Evolutionary conservation across 169 alveolate species (phyloP), one percentile per base, ranked within the genome.

Genomic region (Theileria sp.): DNA sequence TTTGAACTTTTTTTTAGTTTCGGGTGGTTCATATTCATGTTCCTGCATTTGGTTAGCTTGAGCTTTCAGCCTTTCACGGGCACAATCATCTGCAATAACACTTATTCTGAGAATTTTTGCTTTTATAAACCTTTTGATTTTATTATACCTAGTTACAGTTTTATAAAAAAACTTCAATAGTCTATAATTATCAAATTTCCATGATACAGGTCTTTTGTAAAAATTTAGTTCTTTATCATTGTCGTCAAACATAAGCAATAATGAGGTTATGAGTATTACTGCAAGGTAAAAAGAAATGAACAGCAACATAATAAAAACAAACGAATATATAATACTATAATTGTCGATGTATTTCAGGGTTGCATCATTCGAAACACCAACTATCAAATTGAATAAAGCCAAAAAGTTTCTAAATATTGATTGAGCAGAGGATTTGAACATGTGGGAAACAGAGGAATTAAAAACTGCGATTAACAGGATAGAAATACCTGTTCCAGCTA

Each of bases 371-470:
- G 21, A 21, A 17, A 75, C 80, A n/a, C 88, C 88, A 4, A 80
- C 60, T 49, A 81, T 28, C 68, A 81, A 51, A 79, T 75, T 74
- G 23, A 67, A 49, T 51, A 75, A 34, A 6, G 78, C 76, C 7
- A 73, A 36, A 49, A 81, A 68, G 79, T 81, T 65, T 51, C 76
- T 51, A 13, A 61, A 51, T 44, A 81, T 34, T 12, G 83, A 72
- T 9, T 68, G 66, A 32, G 44, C 49, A 4, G 69, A 44, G 19
- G 81, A 49, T 9, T 34, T 23, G 49, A 75, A 50, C 69, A 30
- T 62, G 79, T 81, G 70, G 32, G 78, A 61, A 32, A 75, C 66
- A n/a, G 70, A 81, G 9, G 83, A 73, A 75, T 66, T 81, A n/a
- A 66, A 72, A 25, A 69, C 19, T 5, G 88, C 44, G 15, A 81